A percentile compares a stretch with the other conserved stretches of the same genome.
These are phyloP conservation scores for Closterium sp. DNA, from an alignment of 139 green algal species.

Conservation along the genomic window DNA sequence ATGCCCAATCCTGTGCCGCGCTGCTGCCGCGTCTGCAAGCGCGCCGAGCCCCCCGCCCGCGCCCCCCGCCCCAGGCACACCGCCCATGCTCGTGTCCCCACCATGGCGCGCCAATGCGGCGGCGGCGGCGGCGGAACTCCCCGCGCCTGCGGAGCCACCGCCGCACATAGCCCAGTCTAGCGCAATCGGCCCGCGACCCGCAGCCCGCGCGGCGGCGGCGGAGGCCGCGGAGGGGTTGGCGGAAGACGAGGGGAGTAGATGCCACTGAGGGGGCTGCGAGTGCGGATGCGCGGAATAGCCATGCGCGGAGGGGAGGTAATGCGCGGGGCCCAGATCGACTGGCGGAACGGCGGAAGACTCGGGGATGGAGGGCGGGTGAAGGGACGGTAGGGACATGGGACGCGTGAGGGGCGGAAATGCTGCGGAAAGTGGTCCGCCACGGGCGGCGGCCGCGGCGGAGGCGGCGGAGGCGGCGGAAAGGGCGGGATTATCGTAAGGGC, in stretches of 20 bases:
- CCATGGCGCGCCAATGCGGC: neutral
- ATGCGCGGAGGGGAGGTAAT: neutral
- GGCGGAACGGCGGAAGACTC: neutral
- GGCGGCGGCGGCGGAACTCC: neutral
- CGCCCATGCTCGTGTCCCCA: neutral
- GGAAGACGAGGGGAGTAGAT: neutral
- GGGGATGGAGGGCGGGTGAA: neutral
- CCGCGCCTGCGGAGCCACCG: neutral
- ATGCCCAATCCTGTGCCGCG: conserved; percentile 7
- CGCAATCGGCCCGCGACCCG: neutral
- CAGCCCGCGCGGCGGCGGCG: neutral
- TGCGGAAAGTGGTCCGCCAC: neutral
- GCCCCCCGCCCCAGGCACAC: no score
- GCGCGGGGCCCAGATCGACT: neutral
- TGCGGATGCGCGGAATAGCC: neutral
- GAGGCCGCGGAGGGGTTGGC: neutral
- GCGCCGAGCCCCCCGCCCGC: neutral
- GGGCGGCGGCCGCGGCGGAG: neutral
- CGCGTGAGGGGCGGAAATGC: neutral
- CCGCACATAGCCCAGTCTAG: neutral
- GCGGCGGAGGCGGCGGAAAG: neutral
- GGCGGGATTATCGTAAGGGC: neutral
- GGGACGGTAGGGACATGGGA: neutral
- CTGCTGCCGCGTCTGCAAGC: neutral
- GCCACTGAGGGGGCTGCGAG: neutral